These are phyloP conservation scores for Nevesoporus exiguus DNA, from an alignment of 768 basidiomycete species.

Conservation along the genomic window DNA sequence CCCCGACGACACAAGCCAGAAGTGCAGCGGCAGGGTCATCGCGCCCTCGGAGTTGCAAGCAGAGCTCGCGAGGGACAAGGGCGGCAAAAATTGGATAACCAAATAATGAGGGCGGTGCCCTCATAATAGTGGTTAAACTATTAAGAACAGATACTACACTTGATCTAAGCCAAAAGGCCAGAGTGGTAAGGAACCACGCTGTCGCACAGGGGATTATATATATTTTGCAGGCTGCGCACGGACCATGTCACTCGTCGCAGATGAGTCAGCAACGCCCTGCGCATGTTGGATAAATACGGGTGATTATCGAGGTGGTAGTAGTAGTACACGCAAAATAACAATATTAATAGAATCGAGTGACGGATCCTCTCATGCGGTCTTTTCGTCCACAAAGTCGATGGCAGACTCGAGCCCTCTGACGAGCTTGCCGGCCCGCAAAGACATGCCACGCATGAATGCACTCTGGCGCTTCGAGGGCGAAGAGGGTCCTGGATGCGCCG, in stretches of 20 bases:
- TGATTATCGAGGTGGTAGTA: not conserved
- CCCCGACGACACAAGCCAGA: constrained; percentile 62
- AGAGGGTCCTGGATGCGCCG: constrained; percentile 3
- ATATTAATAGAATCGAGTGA: not conserved
- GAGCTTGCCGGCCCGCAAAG: constrained; percentile 34
- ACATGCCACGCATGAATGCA: constrained; percentile 33
- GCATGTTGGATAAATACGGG: not conserved
- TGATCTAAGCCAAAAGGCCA: constrained; percentile 72
- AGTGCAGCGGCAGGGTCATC: constrained; percentile 42
- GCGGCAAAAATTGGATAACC: constrained; percentile 47
- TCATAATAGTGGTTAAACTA: constrained; percentile 56
- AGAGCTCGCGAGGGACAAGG: constrained; percentile 32
- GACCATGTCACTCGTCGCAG: constrained; percentile 6
- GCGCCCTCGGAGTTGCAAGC: constrained; percentile 39
- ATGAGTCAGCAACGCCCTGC: not conserved
- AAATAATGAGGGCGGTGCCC: constrained; percentile 50
- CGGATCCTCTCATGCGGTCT: constrained; percentile 1
- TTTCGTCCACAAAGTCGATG: constrained; percentile 40
- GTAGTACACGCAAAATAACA: not conserved
- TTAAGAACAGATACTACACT: constrained; percentile 75
- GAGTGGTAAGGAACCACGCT: constrained; percentile 11
- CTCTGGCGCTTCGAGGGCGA: constrained; percentile 26
- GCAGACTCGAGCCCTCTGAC: constrained; percentile 39
- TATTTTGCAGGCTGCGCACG: constrained; percentile 7
- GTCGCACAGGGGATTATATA: constrained; percentile 11